Conservation (phyloP, 2,329 filamentous ascomycete genomes). For the Colletotrichum salicis region DNA sequence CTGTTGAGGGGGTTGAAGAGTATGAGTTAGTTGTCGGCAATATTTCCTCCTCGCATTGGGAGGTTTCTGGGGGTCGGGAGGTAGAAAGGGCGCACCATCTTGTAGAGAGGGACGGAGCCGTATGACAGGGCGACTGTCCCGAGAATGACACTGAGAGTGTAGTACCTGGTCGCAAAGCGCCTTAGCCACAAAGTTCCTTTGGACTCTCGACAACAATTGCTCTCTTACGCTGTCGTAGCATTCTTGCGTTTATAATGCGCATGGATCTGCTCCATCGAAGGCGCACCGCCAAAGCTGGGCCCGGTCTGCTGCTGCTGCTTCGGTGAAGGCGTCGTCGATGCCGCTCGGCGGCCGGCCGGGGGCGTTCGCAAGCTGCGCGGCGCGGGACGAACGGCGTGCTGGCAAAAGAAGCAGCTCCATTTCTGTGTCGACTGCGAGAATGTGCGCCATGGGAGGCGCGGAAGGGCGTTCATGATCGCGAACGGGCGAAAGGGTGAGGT, state of each 20-base stretch:
- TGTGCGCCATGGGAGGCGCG: conserved; percentile 48
- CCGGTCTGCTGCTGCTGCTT: conserved; percentile 39
- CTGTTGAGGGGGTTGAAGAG: conserved; percentile 49
- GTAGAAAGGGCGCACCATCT: conserved; percentile 69
- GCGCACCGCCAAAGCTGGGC: conserved; percentile 36
- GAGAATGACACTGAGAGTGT: conserved; percentile 80
- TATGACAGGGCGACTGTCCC: conserved; percentile 85
- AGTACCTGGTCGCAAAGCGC: conserved; percentile 63
- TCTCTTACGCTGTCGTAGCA: conserved; percentile 61
- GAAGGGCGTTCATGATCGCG: conserved; percentile 52
- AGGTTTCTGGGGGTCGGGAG: not conserved
- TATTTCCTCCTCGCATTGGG: not conserved
- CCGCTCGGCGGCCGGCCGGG: conserved; percentile 41
- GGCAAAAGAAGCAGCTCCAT: conserved; percentile 53
- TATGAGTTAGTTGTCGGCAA: no score
- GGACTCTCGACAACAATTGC: not conserved
- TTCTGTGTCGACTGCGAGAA: conserved; percentile 40
- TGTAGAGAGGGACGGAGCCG: conserved; percentile 86
- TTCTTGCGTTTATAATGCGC: conserved; percentile 76
- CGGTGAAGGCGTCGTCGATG: conserved; percentile 43
- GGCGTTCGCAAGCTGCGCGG: conserved; percentile 34
- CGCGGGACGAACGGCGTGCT: conserved; percentile 43
- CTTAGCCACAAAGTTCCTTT: conserved; percentile 37
- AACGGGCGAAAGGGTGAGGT: not conserved
- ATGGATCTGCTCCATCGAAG: conserved; percentile 71